Base-by-base conservation (phyloP, 2,329 filamentous ascomycete species). In the Paraphaeosphaeria sporulosa region DNA sequence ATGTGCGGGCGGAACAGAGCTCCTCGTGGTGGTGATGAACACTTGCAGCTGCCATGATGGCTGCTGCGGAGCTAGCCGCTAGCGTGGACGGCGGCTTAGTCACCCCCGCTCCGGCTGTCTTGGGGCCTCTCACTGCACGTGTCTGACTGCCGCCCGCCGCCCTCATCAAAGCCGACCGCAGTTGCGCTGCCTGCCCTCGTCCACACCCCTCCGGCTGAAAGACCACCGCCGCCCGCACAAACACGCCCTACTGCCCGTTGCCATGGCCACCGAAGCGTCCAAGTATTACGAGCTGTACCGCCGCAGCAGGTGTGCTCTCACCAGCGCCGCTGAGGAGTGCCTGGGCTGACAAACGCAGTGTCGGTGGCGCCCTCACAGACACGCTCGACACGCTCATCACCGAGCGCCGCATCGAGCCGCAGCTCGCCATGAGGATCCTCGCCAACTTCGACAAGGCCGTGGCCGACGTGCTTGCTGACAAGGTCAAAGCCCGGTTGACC, bases 381-480 rank as follows among this genome's bases (percentile, higher is more conserved):
- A 97, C 94, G 57, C 93, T 99, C 73, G 95, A 99, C 81, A 93
- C 96, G 74, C 85, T 99, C 69, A 98, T 99, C 80, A 94, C 92
- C 76, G 91, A 94, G 69, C 90, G 93, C 73, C 92, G 92, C 68
- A 98, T 99, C 81, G 94, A 98, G 81, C 95, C 95, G 30, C 95
- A 99, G 83, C 88, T 99, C 47, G 95, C 95, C 53, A 98, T 99
- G 93, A 97, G 96, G 86, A 96, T 99, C 66, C 87, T 99, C 63
- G 89, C 89, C 69, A 96, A 96, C 81, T 99, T 98, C 79, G 95
- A 99, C 80, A 90, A 93, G 71, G 90, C 92, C 47, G 93, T 99
- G 57, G 92, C 95, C 17, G 93, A 97, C 73, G 91, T 94, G 21
- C 84, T 99, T 40, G 91, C 93, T 62, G 94, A 97, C 58, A 95